Conservation (phyloP, 352 stramenopile genomes). For the Blastocystis sp. region DNA sequence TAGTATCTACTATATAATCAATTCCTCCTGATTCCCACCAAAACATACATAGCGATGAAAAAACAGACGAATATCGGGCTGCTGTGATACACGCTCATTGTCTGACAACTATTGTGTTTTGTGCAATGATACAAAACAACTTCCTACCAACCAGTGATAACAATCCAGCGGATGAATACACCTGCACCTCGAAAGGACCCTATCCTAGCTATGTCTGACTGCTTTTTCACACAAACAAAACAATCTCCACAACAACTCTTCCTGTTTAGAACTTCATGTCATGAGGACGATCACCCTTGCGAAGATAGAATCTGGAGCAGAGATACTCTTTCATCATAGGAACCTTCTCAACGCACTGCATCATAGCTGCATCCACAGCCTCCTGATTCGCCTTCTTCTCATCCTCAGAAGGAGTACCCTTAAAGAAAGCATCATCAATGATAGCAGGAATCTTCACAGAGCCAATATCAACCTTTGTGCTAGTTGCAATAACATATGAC, state of each 20-base stretch:
- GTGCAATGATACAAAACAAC: too few species aligned
- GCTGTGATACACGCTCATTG: too few species aligned
- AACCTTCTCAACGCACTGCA: conserved; percentile 71
- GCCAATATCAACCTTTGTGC: conserved; percentile 88
- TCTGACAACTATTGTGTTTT: too few species aligned
- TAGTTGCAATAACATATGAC: conserved; percentile 96
- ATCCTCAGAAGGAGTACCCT: conserved; percentile 80
- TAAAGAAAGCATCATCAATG: conserved; percentile 93
- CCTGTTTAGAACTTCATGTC: conserved; percentile 96
- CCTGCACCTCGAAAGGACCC: neutral
- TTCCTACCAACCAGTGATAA: too few species aligned
- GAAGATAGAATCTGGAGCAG: conserved; percentile 93
- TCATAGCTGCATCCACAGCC: conserved; percentile 84
- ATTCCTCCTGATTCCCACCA: too few species aligned
- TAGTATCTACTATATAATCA: too few species aligned
- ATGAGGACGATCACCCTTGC: conserved; percentile 92
- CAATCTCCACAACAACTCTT: conserved; percentile 60
- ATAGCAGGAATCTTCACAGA: conserved; percentile 80
- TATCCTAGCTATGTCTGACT: neutral
- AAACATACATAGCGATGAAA: too few species aligned
- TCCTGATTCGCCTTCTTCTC: conserved; percentile 97
- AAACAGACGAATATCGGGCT: too few species aligned
- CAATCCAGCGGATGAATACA: too few species aligned
- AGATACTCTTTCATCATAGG: conserved; percentile 95
- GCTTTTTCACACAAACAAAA: conserved; percentile 5